Conservation (phyloP, 208 protist species). For the Crithidia thermophila region DNA sequence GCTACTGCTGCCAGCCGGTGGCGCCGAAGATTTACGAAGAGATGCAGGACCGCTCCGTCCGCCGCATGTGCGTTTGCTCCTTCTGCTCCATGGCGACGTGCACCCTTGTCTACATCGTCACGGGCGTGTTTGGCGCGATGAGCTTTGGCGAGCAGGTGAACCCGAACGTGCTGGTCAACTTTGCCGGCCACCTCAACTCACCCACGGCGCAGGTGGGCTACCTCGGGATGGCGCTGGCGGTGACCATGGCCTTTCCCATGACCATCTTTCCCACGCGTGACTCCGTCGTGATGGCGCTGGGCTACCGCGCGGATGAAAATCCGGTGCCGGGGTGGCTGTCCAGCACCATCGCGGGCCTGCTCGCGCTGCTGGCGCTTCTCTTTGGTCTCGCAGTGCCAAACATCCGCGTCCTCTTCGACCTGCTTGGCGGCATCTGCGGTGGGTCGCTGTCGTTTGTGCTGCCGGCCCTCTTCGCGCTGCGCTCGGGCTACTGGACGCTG, state of each 20-base stretch:
- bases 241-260: conserved; percentile 88
- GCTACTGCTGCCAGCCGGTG: conserved; percentile 85
- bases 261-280: conserved; percentile 82
- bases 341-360: conserved; percentile 42
- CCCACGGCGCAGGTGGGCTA: conserved; percentile 65
- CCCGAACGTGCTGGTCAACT: conserved; percentile 83
- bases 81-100: conserved; percentile 58
- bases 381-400: conserved; percentile 71
- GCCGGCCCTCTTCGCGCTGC: conserved; percentile 71
- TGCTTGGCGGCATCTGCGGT: conserved; percentile 78
- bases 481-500: conserved; percentile 48
- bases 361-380: conserved; percentile 69
- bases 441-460: conserved; percentile 77
- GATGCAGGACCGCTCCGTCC: conserved; percentile 55
- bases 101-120: conserved; percentile 69
- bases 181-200: conserved; percentile 43
- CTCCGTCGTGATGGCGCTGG: conserved; percentile 60
- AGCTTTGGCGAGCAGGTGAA: conserved; percentile 63
- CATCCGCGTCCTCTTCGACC: conserved; percentile 74
- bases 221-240: conserved; percentile 64
- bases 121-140: conserved; percentile 67
- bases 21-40: conserved; percentile 75
- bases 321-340: conserved; percentile 37
- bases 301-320: conserved; percentile 53
- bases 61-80: conserved; percentile 59